Percentiles rank a stretch among this genome's conserved stretches.
These are phyloP conservation scores for Kluyveromyces dobzhanskii DNA, from an alignment of 805 yeast species.

Conservation along the genomic window DNA sequence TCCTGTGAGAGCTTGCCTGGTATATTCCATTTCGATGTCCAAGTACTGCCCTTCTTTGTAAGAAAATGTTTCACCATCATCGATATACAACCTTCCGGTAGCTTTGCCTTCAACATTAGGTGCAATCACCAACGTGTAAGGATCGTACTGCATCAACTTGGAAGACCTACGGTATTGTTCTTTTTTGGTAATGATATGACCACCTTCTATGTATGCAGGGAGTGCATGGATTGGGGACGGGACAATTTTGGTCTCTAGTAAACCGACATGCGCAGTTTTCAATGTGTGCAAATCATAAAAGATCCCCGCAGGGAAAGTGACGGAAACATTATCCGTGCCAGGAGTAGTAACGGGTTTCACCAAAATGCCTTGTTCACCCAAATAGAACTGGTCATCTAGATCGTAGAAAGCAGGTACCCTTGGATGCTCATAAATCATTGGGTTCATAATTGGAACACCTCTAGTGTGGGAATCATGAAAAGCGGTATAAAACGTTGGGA, in stretches of 20 bases:
- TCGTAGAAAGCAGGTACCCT: conserved; percentile 34
- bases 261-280: conserved; percentile 12
- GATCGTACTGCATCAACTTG: conserved; percentile 66
- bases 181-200: conserved; percentile 58
- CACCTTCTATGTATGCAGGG: conserved; percentile 75
- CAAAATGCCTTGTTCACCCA: conserved; percentile 63
- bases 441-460: conserved; percentile 67
- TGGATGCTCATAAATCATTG: conserved; percentile 53
- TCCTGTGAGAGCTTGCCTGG: conserved; percentile 27
- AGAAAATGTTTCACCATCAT: conserved; percentile 73
- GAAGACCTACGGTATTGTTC: conserved; percentile 77
- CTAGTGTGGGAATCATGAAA: conserved; percentile 53
- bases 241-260: conserved; percentile 20
- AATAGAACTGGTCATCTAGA: conserved; percentile 75
- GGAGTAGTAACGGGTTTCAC: conserved; percentile 73
- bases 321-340: conserved; percentile 31
- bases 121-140: conserved; percentile 67
- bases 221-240: conserved; percentile 47
- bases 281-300: conserved; percentile 48
- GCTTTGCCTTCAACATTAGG: conserved; percentile 43
- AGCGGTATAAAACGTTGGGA: conserved; percentile 75
- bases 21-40: conserved; percentile 33
- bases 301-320: conserved; percentile 37
- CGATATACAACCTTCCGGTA: conserved; percentile 57
- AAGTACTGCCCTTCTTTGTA: conserved; percentile 45